Evolutionary conservation across 495 filamentous ascomycete genomes (phyloP).

Genomic region (Aspergillus olivimuriae): DNA sequence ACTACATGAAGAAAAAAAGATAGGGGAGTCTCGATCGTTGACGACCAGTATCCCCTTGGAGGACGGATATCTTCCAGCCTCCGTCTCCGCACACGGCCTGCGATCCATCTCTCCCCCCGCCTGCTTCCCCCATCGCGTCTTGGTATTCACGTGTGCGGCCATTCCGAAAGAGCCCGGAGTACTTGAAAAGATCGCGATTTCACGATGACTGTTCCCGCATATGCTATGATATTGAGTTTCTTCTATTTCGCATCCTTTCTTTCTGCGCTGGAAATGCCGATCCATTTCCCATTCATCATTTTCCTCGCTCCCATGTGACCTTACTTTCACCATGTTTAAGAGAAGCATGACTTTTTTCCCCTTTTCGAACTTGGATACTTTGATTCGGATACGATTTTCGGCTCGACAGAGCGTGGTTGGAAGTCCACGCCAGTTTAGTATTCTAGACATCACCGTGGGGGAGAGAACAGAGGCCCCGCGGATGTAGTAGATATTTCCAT

Average conservation of each 20-base stretch:
- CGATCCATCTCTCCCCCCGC: slow-evolving; percentile 3
- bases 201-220: slow-evolving; percentile 21
- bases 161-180: slow-evolving; percentile 41
- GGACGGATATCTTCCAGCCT: too few species aligned
- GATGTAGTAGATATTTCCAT: too few species aligned
- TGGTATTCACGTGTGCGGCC: slow-evolving; percentile 17
- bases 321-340: neutral
- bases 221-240: slow-evolving; percentile 13
- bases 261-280: slow-evolving; percentile 10
- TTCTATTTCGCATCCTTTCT: slow-evolving; percentile 5
- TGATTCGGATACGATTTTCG: neutral
- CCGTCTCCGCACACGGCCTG: slow-evolving; percentile 3
- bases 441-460: too few species aligned
- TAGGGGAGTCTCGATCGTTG: too few species aligned
- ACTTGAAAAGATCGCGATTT: slow-evolving; percentile 36
- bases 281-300: slow-evolving; percentile 4
- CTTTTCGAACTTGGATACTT: slow-evolving; percentile 1
- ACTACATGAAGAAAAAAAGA: too few species aligned
- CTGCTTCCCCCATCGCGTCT: slow-evolving; percentile 6
- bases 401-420: too few species aligned
- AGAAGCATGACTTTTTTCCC: slow-evolving; percentile 5
- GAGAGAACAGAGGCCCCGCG: too few species aligned
- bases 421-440: too few species aligned
- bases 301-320: too few species aligned
- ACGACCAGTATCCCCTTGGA: too few species aligned